Base-by-base conservation (phyloP, 176 grass and related monocot genomes). In the Juncus inflexus region DNA sequence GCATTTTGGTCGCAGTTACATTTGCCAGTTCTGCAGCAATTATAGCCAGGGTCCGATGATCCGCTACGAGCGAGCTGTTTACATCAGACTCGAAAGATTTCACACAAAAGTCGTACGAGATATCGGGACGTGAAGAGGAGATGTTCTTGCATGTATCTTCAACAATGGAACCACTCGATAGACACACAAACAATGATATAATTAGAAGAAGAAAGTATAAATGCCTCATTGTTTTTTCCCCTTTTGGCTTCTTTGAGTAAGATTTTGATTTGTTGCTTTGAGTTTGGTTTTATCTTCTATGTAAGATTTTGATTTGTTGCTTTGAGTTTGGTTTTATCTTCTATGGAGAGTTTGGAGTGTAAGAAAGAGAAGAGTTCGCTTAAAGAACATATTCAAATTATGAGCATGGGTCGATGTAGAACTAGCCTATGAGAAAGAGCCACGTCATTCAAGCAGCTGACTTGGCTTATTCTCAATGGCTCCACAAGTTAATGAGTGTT, bases 141-240 rank as follows among this genome's bases (percentile, higher is more conserved):
- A 87, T 50, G 42, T 73, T 41, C 69, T 83, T 84, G 73, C 91
- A 96, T 15, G 79, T 52, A 35, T 85, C 84, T 35, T 90, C 14
- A 8, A 90, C 5, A 5, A 76, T 60, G 9, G 67, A 73, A 1
- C 77, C 74, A 16, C 15, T 45, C 51, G 13, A 65, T 51, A 63
- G 49, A 60, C 39, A 28, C 49, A 51, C 35, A 38, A 77, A 38
- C 4, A 79, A 9, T 56, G 70, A 12, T 35, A 73, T 11, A 50
- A 89, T 64, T 9, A 76, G 14, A 12, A 79, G 59, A 55, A 15
- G 4, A 52, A 16, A 12, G 42, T 47, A 2, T 9, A 84, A 8
- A 35, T 43, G 3, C 16, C 53, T 67, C 39, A 73, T 14, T 62
- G 3, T 8, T 35, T 15, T 12, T 11, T 61, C 80, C 69, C 71